phyloP scores from a whole-genome alignment of 148 eudicot species.

The Dianthus caryophyllus region DNA sequence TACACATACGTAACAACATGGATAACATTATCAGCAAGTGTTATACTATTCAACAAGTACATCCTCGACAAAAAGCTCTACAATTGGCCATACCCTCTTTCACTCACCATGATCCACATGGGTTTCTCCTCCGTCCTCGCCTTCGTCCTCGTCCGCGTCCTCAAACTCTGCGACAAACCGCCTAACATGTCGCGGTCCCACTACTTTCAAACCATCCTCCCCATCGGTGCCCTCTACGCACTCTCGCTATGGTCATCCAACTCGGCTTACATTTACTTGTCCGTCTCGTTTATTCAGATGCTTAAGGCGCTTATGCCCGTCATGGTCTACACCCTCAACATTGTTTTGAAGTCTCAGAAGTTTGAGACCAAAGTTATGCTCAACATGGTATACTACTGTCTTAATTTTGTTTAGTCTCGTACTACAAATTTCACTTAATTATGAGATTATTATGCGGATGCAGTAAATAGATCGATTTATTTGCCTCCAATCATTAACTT shows the following conservation, averaged over 20 bases:
- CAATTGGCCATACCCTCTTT: slow-evolving; percentile 66
- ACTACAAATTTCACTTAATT: too few relatives aligned
- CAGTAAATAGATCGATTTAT: too few relatives aligned
- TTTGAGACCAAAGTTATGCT: slow-evolving; percentile 40
- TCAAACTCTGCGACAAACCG: slow-evolving; percentile 37
- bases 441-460: too few relatives aligned
- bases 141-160: slow-evolving; percentile 33
- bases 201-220: slow-evolving; percentile 45
- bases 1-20: slow-evolving; percentile 61
- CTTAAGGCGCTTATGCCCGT: slow-evolving; percentile 47
- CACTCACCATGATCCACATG: slow-evolving; percentile 77
- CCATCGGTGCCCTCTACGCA: slow-evolving; percentile 58
- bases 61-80: slow-evolving; percentile 60
- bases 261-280: slow-evolving; percentile 63
- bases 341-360: slow-evolving; percentile 30
- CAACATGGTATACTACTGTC: too few relatives aligned
- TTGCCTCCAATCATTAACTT: too few relatives aligned
- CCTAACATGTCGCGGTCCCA: slow-evolving; percentile 30
- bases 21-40: slow-evolving; percentile 57
- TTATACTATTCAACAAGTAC: slow-evolving; percentile 68
- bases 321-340: background rate
- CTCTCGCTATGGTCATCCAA: slow-evolving; percentile 64
- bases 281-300: slow-evolving; percentile 73
- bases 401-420: too few relatives aligned
- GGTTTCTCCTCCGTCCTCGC: slow-evolving; percentile 47